A percentile compares a stretch with the other conserved stretches of the same genome.
Conservation (phyloP, 164 flowering plant species). For the Berberis thunbergii region DNA sequence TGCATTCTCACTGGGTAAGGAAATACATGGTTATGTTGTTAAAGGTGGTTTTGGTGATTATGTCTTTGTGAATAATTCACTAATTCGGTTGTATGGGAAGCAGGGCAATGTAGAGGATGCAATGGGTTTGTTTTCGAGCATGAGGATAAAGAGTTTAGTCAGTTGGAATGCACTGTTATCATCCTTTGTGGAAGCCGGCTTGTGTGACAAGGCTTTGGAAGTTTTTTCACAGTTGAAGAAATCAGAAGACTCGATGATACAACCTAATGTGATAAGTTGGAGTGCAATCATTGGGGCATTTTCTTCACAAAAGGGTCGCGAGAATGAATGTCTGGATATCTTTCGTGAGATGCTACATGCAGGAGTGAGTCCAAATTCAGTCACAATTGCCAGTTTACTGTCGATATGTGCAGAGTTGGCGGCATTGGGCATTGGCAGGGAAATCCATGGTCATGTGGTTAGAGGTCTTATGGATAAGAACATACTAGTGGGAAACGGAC, state of each 20-base stretch:
- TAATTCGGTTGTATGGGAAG: slow-evolving; percentile 58
- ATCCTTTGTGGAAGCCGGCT: slow-evolving; percentile 47
- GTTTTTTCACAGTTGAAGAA: slow-evolving; percentile 37
- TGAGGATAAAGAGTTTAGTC: slow-evolving; percentile 35
- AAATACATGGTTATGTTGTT: slow-evolving; percentile 51
- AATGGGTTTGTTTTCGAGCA: slow-evolving; percentile 29
- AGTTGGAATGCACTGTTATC: slow-evolving; percentile 75
- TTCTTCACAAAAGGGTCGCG: slow-evolving; percentile 30
- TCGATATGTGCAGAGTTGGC: slow-evolving; percentile 65
- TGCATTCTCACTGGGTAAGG: slow-evolving; percentile 27
- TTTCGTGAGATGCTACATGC: slow-evolving; percentile 49
- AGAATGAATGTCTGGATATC: slow-evolving; percentile 44
- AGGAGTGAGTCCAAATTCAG: slow-evolving; percentile 33
- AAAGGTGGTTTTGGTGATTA: slow-evolving; percentile 51
- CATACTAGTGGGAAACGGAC: slow-evolving; percentile 49
- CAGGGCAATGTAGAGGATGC: slow-evolving; percentile 33
- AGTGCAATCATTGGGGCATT: slow-evolving; percentile 65
- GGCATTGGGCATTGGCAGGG: slow-evolving; percentile 45
- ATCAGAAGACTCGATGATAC: slow-evolving; percentile 15
- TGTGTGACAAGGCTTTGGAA: slow-evolving; percentile 54
- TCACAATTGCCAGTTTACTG: slow-evolving; percentile 45
- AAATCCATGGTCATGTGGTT: slow-evolving; percentile 54
- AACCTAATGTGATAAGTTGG: slow-evolving; percentile 72
- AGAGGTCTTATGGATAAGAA: slow-evolving; percentile 29
- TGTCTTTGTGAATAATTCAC: slow-evolving; percentile 47